These are phyloP conservation scores for Mrakiaceae sp. DNA, from an alignment of 1,284 basidiomycete species.

Conservation along the genomic window DNA sequence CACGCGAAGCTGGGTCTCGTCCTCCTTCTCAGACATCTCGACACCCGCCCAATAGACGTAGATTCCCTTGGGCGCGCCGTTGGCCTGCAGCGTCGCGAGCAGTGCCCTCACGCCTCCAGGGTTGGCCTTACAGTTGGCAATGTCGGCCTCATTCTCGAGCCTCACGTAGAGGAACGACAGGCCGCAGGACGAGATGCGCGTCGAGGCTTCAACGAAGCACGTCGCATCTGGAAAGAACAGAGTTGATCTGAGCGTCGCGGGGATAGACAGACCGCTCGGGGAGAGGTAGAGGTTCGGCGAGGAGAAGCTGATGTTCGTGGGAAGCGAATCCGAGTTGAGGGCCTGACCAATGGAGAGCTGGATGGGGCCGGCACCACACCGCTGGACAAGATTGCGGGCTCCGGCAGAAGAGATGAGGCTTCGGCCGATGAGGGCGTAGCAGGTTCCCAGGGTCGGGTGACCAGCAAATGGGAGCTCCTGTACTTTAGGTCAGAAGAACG, in stretches of 20 bases:
- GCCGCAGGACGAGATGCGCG: not conserved
- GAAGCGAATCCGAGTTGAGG: too few species aligned
- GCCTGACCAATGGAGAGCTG: too few species aligned
- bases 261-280: too few species aligned
- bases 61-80: too few species aligned
- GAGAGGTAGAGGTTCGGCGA: too few species aligned
- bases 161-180: conserved; percentile 1
- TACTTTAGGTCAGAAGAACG: not conserved
- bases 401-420: not conserved
- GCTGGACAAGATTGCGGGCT: too few species aligned
- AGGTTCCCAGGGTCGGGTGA: conserved; percentile 4
- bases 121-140: not conserved
- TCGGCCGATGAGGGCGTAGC: not conserved
- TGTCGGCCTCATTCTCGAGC: not conserved
- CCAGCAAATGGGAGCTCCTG: conserved; percentile 4
- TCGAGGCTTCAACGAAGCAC: too few species aligned
- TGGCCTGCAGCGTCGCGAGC: not conserved
- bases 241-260: too few species aligned
- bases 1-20: not conserved
- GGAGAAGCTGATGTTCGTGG: too few species aligned
- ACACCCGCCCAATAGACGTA: too few species aligned
- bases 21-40: not conserved
- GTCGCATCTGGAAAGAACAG: too few species aligned
- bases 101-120: not conserved
- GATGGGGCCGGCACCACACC: too few species aligned